Evolutionary conservation across 2,329 filamentous ascomycete genomes (phyloP).

Genomic region (Incumbomyces delicatus): DNA sequence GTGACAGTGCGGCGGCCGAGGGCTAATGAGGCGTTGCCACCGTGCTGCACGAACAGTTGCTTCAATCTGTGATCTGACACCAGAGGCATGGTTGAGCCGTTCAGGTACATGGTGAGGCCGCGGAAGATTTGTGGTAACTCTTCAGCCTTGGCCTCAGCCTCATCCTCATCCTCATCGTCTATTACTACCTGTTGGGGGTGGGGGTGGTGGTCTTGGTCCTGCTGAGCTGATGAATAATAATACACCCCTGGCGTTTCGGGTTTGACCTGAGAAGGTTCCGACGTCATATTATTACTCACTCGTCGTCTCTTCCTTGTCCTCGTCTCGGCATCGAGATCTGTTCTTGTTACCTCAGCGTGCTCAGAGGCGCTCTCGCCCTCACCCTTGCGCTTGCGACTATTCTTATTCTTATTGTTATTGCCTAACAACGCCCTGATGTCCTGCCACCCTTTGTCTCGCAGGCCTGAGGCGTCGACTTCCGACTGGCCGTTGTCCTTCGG

Average conservation of each 20-base stretch:
- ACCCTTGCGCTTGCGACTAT: slow-evolving; percentile 11
- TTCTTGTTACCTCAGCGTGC: too few relatives aligned
- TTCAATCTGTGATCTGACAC: slow-evolving; percentile 83
- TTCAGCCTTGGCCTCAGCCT: not conserved
- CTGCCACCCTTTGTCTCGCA: slow-evolving; percentile 24
- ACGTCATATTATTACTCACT: too few relatives aligned
- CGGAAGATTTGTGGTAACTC: slow-evolving; percentile 49
- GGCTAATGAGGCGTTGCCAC: slow-evolving; percentile 59
- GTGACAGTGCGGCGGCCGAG: slow-evolving; percentile 67
- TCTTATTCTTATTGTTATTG: slow-evolving; percentile 32
- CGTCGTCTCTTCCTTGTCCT: too few relatives aligned
- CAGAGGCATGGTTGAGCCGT: slow-evolving; percentile 71
- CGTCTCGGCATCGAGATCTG: too few relatives aligned
- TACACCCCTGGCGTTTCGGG: slow-evolving; percentile 1
- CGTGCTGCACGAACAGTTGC: slow-evolving; percentile 63
- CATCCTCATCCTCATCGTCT: not conserved
- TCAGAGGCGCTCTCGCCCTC: slow-evolving; percentile 11
- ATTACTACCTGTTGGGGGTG: too few relatives aligned
- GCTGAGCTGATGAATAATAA: not conserved
- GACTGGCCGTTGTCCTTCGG: slow-evolving; percentile 45
- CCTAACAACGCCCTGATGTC: slow-evolving; percentile 40
- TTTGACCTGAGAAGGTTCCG: too few relatives aligned
- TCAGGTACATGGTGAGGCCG: slow-evolving; percentile 69
- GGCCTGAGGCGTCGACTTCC: slow-evolving; percentile 32
- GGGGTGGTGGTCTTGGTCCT: too few relatives aligned